Conservation (phyloP, 2,329 filamentous ascomycete species). For the Endocalyx cinctus region DNA sequence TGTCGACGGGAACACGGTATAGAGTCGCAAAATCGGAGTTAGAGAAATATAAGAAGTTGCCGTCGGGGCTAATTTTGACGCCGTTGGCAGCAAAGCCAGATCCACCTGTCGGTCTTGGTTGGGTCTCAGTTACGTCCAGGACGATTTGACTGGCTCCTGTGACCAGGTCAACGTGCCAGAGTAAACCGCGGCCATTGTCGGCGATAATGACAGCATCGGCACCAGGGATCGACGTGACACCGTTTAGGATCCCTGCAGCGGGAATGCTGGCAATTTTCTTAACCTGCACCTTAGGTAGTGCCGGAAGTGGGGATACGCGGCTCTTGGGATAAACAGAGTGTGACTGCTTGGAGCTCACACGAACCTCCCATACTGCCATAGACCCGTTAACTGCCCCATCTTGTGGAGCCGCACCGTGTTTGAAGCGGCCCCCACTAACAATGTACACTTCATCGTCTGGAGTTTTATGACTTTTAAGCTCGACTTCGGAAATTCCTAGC, state of each 20-base stretch:
- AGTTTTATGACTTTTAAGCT: too few relatives aligned
- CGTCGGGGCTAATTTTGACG: constrained; percentile 16
- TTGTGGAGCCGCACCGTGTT: too few relatives aligned
- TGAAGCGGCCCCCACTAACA: too few relatives aligned
- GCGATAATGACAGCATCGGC: constrained; percentile 11
- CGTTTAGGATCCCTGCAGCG: constrained; percentile 13
- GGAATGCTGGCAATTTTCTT: constrained; percentile 14
- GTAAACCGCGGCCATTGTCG: constrained; percentile 17
- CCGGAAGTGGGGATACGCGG: too few relatives aligned
- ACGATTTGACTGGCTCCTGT: constrained; percentile 14
- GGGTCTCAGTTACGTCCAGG: constrained; percentile 16
- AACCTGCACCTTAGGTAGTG: too few relatives aligned
- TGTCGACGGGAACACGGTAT: constrained; percentile 10
- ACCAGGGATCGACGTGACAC: constrained; percentile 10
- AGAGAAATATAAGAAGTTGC: constrained; percentile 16
- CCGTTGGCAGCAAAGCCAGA: constrained; percentile 17
- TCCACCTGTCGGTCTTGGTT: constrained; percentile 6
- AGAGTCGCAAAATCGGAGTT: constrained; percentile 11
- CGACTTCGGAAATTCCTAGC: too few relatives aligned
- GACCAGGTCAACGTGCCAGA: constrained; percentile 17
- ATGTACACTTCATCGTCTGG: too few relatives aligned
- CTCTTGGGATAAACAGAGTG: too few relatives aligned
- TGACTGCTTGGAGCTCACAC: too few relatives aligned
- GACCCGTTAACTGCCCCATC: too few relatives aligned
- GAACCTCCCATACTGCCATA: too few relatives aligned